phyloP scores from a whole-genome alignment of 2,329 filamentous ascomycete species.

The Thelonectria olida region DNA sequence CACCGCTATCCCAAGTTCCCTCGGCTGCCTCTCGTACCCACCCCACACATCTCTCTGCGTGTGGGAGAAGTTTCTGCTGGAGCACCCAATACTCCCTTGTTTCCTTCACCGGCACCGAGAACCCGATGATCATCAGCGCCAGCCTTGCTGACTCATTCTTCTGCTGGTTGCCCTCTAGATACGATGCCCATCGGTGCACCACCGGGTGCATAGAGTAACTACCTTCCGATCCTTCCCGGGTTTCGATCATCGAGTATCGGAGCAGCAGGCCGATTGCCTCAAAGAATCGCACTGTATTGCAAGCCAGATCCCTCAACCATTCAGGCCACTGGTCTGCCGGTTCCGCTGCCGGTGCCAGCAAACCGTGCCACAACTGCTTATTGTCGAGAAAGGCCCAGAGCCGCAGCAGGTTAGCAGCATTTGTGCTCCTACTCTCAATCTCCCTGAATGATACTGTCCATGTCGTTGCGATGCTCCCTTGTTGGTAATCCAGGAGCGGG shows the following conservation, averaged over 20 bases:
- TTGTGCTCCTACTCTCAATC: background rate
- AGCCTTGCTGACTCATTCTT: background rate
- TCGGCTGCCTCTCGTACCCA: background rate
- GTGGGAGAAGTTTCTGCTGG: slow-evolving; percentile 1
- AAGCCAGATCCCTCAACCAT: background rate
- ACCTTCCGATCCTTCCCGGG: background rate
- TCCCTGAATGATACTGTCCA: slow-evolving; percentile 1
- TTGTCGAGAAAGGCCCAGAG: slow-evolving; percentile 13
- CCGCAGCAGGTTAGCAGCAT: slow-evolving; percentile 1
- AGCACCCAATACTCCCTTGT: background rate
- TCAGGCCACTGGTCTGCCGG: background rate
- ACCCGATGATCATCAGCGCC: background rate
- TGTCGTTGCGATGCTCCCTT: slow-evolving; percentile 1
- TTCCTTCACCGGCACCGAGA: background rate
- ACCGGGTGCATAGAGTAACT: slow-evolving; percentile 7
- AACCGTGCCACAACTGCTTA: slow-evolving; percentile 11
- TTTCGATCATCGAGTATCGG: slow-evolving; percentile 8
- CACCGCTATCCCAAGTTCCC: background rate
- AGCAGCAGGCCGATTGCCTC: slow-evolving; percentile 1
- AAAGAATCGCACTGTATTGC: background rate
- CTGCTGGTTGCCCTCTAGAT: background rate
- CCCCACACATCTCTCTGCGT: background rate
- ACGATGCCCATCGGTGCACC: slow-evolving; percentile 1
- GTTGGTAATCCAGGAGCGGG: background rate
- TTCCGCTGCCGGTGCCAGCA: background rate